Evolutionary conservation across 345 rosid species (phyloP), one percentile per base, ranked within the genome.

Genomic region (Lepidium sativum): DNA sequence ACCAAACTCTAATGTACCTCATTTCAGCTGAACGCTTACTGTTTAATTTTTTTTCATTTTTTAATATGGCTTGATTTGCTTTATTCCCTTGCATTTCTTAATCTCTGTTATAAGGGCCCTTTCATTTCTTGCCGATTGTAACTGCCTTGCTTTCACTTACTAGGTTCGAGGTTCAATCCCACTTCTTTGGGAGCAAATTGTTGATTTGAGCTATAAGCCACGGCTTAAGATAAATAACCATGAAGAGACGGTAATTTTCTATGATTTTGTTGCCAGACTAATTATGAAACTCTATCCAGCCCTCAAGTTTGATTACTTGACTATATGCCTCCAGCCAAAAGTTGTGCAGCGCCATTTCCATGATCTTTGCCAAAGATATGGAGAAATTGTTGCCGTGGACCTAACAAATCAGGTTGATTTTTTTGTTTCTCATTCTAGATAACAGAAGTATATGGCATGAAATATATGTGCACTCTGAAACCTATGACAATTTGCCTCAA

Each of bases 161-260:
- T 85, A 92, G 98, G 73, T 87, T 58, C 90, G 98, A 61, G 98
- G 98, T 63, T 92, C 98, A 33, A 84, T 92, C 74, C 98, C 98
- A 54, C 87, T 92, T 67, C 90, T 92, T 20, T 92, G 98, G 98
- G 98, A 92, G 84, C 98, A 92, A 77, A 92, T 89, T 63, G 98
- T 89, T 67, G 98, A 92, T 78, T 82, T 92, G 79, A 92, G 96
- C 84, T 92, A 89, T 63, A 89, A 87, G 72, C 98, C 98, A 72
- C 78, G 12, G 33, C 90, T 92, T 65, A 83, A 63, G 53, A 77
- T 92, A 60, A 87, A 89, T 69, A 66, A 79, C 41, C 73, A 82
- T 39, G 97, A 86, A 61, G 82, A 86, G 44, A 84, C 73, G 67
- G 98, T 92, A 86, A 10, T 8, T 51, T 69, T 20, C 60, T 44